A percentile compares a stretch with the other conserved stretches of the same genome.
Conservation (phyloP, 352 stramenopile species). For the Globisporangium heterothallicum region DNA sequence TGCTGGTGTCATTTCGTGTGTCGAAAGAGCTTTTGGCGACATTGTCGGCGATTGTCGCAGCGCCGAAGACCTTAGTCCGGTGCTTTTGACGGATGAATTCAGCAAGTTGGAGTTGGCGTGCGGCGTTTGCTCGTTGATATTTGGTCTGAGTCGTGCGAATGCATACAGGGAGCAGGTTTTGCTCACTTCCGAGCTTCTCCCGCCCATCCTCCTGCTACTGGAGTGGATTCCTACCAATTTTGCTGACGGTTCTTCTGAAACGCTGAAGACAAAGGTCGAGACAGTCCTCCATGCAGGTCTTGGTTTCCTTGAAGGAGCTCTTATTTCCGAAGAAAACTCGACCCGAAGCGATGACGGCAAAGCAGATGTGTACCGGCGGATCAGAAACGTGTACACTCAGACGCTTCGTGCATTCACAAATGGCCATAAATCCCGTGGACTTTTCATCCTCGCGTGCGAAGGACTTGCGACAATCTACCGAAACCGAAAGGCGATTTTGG, state of each 20-base stretch:
- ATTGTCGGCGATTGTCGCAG: constrained; percentile 16
- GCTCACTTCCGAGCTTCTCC: constrained; percentile 17
- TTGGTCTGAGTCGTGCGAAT: constrained; percentile 30
- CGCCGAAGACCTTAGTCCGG: constrained; percentile 13
- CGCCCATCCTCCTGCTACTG: constrained; percentile 7
- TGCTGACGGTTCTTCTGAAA: constrained; percentile 13
- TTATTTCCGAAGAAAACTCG: constrained; percentile 27
- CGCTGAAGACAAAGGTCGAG: constrained; percentile 28
- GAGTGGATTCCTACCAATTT: constrained; percentile 47
- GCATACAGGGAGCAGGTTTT: constrained; percentile 44
- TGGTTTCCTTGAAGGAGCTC: constrained; percentile 44
- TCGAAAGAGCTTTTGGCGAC: constrained; percentile 27
- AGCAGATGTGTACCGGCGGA: constrained; percentile 16
- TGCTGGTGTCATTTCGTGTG: constrained; percentile 32
- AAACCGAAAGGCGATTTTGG: constrained; percentile 19
- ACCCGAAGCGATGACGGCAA: constrained; percentile 13
- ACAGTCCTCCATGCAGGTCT: constrained; percentile 33
- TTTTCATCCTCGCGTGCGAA: constrained; percentile 44
- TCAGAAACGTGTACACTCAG: constrained; percentile 28
- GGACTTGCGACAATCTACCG: constrained; percentile 34
- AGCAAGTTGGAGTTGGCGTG: constrained; percentile 45
- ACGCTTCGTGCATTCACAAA: constrained; percentile 30
- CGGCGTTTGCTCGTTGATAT: constrained; percentile 47
- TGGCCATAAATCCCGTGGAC: constrained; percentile 29
- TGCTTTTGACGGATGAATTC: constrained; percentile 19